Evolutionary conservation across 306 rosid genomes (phyloP), one percentile per base, ranked within the genome.

Genomic region (Vigna trinervia): DNA sequence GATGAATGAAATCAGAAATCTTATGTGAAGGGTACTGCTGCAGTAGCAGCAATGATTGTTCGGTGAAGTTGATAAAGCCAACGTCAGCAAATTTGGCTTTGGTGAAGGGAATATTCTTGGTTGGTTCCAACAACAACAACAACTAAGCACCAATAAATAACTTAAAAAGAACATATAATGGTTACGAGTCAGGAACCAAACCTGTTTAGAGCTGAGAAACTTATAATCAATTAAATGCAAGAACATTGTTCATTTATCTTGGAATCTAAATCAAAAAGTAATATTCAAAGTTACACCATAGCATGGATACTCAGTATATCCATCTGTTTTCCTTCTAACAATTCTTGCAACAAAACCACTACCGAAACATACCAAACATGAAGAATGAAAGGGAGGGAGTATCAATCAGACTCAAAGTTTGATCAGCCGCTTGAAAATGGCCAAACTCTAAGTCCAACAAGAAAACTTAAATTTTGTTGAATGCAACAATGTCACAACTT

Each of bases 401-500:
- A 69, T 63, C 68, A 50, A 69, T 63, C 68, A 50, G 65, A 65
- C 26, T 19, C 43, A 71, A 34, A 59, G 68, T 75, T 38, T 30
- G 30, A 72, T 50, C 52, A 74, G 87, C 88, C 85, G 60, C 86
- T 82, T 57, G 61, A 80, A 87, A 82, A 85, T 85, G 82, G 88
- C 88, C 14, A 71, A 19, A 48, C 10, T 32, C 5, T 36, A n/a
- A 39, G 45, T 53, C 76, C 56, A 51, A 54, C 39, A 78, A 41
- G 15, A 38, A 50, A 60, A 73, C 80, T 88, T 81, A 93, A 81
- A 93, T 93, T 80, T 93, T 93, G 93, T 93, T 93, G 89, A 93
- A 93, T 53, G 98, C 98, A 1, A 88, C 98, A 45, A 93, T 93
- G 89, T 93, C 98, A 51, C 98, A 93, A 86, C 98, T 93, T 66